phyloP scores from a whole-genome alignment of 306 rosid genomes.

The Cucumis sativus region Cucumber_9930_V3 NC_026661.2:10905501-10906000 shows the following conservation, averaged over 20 bases:
- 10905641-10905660: constrained; percentile 61
- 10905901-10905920: background rate
- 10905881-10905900: constrained; percentile 11
- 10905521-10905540: constrained; percentile 97
- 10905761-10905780: constrained; percentile 50
- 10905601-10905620: constrained; percentile 96
- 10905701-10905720: constrained; percentile 88
- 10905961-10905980: background rate
- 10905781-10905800: constrained; percentile 71
- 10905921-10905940: background rate
- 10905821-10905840: constrained; percentile 85
- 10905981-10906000: background rate
- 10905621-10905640: constrained; percentile 68
- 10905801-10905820: constrained; percentile 81
- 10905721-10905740: constrained; percentile 64
- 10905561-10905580: constrained; percentile 91
- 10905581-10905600: constrained; percentile 93
- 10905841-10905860: constrained; percentile 94
- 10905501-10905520: constrained; percentile 89
- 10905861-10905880: constrained; percentile 56
- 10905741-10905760: constrained; percentile 77
- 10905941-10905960: background rate
- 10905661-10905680: background rate
- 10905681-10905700: background rate
- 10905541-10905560: constrained; percentile 89